These are phyloP conservation scores for Mycena olivaceomarginata DNA, from an alignment of 768 basidiomycete genomes.

Conservation along the genomic window DNA sequence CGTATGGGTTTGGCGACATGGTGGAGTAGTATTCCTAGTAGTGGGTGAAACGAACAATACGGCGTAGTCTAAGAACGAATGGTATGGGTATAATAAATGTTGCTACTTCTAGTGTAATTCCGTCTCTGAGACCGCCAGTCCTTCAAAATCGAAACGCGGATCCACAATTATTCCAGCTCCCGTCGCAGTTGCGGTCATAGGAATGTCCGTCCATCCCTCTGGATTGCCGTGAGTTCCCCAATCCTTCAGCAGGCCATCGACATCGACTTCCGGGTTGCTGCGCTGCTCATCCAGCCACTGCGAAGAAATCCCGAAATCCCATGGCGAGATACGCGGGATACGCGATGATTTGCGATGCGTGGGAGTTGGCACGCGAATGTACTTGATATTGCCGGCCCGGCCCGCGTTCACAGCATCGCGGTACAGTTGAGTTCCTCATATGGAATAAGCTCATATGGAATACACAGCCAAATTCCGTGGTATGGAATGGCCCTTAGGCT, in stretches of 20 bases:
- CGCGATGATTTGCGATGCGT: not conserved
- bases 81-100: not conserved
- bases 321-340: not conserved
- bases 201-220: not conserved
- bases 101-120: not conserved
- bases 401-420: not conserved
- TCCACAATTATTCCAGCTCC: too few species aligned
- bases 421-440: too few species aligned
- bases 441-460: too few species aligned
- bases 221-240: not conserved
- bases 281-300: not conserved
- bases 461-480: too few species aligned
- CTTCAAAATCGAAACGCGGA: too few species aligned
- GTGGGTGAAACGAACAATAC: not conserved
- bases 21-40: not conserved
- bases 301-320: not conserved
- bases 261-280: not conserved
- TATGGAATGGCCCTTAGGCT: too few species aligned
- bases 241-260: not conserved
- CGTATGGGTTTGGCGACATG: conserved; percentile 9
- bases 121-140: too few species aligned
- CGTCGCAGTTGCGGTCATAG: too few species aligned
- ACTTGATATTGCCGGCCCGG: not conserved
- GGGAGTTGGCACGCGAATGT: not conserved
- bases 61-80: too few species aligned